Conservation (phyloP, 257 asterid genomes). For the Cruciata laevipes region DNA sequence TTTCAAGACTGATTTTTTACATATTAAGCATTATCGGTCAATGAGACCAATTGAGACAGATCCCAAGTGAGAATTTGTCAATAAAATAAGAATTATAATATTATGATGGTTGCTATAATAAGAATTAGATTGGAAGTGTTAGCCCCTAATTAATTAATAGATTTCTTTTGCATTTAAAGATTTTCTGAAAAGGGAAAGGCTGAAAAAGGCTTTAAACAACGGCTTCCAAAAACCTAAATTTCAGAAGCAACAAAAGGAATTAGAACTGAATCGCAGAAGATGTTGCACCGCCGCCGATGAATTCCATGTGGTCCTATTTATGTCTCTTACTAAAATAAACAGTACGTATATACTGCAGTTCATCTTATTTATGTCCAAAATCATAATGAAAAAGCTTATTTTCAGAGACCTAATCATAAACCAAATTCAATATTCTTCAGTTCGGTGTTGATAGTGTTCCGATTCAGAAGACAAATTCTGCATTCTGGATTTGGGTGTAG, state of each 20-base stretch:
- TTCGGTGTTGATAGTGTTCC: background rate
- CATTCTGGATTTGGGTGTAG: background rate
- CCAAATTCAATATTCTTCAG: background rate
- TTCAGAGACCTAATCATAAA: background rate
- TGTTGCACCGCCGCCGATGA: background rate
- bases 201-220: background rate
- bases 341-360: background rate
- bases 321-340: background rate
- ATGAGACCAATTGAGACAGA: no score
- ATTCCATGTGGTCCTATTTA: slow-evolving; percentile 13
- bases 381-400: background rate
- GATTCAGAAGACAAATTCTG: background rate
- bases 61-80: no score
- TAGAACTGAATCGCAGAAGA: background rate
- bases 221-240: background rate
- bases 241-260: slow-evolving; percentile 11
- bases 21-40: no score
- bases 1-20: no score
- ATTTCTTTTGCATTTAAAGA: no score
- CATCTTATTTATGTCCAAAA: background rate
- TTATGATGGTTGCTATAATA: no score
- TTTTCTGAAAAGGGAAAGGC: background rate
- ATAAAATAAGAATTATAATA: no score
- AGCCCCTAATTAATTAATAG: no score
- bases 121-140: no score